Conservation (phyloP, 371 early-diverging fungal genomes). For the Nosema bombycis region DNA sequence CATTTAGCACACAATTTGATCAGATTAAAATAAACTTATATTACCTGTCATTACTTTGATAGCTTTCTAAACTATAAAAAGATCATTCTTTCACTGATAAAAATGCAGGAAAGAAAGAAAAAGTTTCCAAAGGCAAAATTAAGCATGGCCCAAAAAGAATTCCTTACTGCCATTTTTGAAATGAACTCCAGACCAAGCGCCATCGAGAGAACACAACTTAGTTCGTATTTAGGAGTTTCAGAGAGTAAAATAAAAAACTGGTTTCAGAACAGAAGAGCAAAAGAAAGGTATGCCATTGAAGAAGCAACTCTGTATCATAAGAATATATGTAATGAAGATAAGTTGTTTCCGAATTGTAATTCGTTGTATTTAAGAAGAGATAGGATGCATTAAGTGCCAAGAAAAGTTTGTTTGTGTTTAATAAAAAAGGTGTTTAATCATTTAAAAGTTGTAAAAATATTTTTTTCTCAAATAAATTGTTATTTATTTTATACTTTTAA, state of each 20-base stretch:
- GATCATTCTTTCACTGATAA: background rate
- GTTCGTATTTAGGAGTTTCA: slow-evolving; percentile 34
- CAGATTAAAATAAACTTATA: slow-evolving; percentile 2
- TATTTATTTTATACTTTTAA: too few species aligned
- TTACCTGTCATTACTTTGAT: background rate
- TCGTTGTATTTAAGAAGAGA: slow-evolving; percentile 33
- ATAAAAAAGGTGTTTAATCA: background rate
- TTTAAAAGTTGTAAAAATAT: too few species aligned
- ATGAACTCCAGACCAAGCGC: slow-evolving; percentile 56
- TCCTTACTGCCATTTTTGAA: slow-evolving; percentile 44
- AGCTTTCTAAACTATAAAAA: background rate
- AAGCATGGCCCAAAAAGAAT: slow-evolving; percentile 40
- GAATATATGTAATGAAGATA: background rate
- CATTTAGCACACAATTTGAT: too few species aligned
- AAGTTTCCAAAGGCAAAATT: slow-evolving; percentile 39
- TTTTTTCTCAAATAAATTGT: too few species aligned
- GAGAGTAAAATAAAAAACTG: slow-evolving; percentile 60
- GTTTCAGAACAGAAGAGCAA: slow-evolving; percentile 65
- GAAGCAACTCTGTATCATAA: background rate
- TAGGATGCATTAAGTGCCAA: background rate
- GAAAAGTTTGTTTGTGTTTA: background rate
- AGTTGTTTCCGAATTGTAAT: slow-evolving; percentile 42
- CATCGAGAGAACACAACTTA: slow-evolving; percentile 44
- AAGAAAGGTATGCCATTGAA: slow-evolving; percentile 34
- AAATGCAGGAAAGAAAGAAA: background rate